phyloP scores from a whole-genome alignment of 129 eudicot species.

The Flaveria robusta region DNA sequence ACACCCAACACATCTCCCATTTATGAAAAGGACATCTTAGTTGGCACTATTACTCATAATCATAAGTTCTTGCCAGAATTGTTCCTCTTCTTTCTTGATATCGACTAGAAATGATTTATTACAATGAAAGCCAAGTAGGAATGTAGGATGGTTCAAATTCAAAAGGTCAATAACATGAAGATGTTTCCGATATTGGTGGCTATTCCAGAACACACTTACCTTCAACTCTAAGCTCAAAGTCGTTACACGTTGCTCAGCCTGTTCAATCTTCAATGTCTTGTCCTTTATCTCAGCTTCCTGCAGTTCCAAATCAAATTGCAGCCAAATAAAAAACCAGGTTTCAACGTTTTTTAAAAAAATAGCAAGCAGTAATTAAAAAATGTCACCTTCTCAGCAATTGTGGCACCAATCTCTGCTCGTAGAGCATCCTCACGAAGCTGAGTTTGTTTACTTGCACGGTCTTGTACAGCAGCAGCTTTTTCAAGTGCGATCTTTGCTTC shows the following conservation, averaged over 20 bases:
- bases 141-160: background rate
- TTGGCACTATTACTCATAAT: background rate
- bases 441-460: slow-evolving; percentile 69
- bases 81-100: background rate
- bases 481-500: slow-evolving; percentile 87
- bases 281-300: slow-evolving; percentile 83
- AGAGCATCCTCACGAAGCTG: slow-evolving; percentile 83
- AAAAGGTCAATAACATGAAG: background rate
- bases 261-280: slow-evolving; percentile 70
- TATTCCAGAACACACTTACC: slow-evolving; percentile 50
- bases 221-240: slow-evolving; percentile 83
- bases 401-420: slow-evolving; percentile 63
- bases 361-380: background rate
- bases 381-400: slow-evolving; percentile 70
- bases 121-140: background rate
- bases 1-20: background rate
- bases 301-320: slow-evolving; percentile 31
- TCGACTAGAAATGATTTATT: background rate
- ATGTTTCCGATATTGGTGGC: background rate
- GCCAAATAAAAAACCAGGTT: slow-evolving; percentile 8
- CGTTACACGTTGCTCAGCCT: slow-evolving; percentile 82
- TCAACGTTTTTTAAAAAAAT: background rate
- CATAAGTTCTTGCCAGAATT: background rate
- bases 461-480: slow-evolving; percentile 88
- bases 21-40: background rate